phyloP scores from a whole-genome alignment of 352 stramenopile genomes.

The Hyphochytrium catenoides region DNA sequence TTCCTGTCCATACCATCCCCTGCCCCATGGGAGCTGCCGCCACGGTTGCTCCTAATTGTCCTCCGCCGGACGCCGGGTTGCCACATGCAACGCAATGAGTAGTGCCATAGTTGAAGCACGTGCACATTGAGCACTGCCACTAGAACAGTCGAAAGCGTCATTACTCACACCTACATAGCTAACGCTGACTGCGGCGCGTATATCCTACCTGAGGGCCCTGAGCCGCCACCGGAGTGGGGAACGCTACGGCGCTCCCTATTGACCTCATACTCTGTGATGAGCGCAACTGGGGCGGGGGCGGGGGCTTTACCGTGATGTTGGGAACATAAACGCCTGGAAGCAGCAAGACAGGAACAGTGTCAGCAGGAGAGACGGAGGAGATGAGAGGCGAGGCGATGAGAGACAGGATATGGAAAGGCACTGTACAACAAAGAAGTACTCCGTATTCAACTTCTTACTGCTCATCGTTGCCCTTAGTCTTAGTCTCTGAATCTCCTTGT shows the following conservation, averaged over 20 bases:
- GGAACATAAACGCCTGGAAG: neutral
- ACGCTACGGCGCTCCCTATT: neutral
- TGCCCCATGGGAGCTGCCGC: slow-evolving; percentile 1
- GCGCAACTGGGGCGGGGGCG: neutral
- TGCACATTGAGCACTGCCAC: slow-evolving; percentile 4
- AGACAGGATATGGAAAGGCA: neutral
- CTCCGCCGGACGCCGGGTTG: too few relatives aligned
- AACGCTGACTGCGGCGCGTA: neutral
- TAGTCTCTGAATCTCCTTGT: slow-evolving; percentile 20
- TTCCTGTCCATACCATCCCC: neutral
- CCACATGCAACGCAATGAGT: too few relatives aligned
- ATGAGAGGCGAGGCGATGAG: neutral
- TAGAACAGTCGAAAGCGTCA: neutral
- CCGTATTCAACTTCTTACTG: too few relatives aligned
- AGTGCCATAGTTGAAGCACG: slow-evolving; percentile 4
- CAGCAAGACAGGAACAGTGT: neutral
- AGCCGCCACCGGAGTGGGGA: neutral
- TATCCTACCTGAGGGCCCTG: neutral
- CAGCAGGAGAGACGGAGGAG: neutral
- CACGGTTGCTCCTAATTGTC: too few relatives aligned
- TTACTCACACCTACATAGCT: neutral
- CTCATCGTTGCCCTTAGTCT: slow-evolving; percentile 2
- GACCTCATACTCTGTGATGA: neutral
- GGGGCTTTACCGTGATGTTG: neutral
- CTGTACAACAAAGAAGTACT: neutral